phyloP scores from a whole-genome alignment of 352 stramenopile genomes.

The Phytophthora crassamura region DNA sequence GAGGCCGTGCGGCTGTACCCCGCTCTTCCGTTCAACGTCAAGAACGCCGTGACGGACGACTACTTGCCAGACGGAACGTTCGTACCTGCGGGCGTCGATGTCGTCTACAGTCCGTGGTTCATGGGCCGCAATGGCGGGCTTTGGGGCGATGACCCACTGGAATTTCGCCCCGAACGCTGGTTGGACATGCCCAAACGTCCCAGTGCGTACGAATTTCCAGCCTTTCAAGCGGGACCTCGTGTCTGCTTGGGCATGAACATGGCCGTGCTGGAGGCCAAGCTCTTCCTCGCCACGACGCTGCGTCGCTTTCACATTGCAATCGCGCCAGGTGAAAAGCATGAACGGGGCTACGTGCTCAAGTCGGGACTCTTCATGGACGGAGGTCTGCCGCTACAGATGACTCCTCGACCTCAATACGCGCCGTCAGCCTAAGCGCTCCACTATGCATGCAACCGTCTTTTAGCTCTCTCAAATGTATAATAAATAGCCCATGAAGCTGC shows the following conservation, averaged over 20 bases:
- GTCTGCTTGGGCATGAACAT: slow-evolving; percentile 81
- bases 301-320: slow-evolving; percentile 56
- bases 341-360: slow-evolving; percentile 63
- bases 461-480: too few species aligned
- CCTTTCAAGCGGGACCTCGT: slow-evolving; percentile 73
- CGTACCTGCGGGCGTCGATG: slow-evolving; percentile 61
- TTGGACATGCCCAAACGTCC: slow-evolving; percentile 65
- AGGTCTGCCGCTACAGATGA: slow-evolving; percentile 57
- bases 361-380: slow-evolving; percentile 61
- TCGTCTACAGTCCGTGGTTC: slow-evolving; percentile 79
- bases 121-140: slow-evolving; percentile 68
- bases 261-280: slow-evolving; percentile 68
- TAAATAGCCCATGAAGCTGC: too few species aligned
- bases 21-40: slow-evolving; percentile 79
- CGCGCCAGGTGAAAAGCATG: slow-evolving; percentile 37
- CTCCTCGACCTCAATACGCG: slow-evolving; percentile 19
- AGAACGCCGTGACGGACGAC: slow-evolving; percentile 68
- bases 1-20: slow-evolving; percentile 82
- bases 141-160: slow-evolving; percentile 58
- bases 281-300: slow-evolving; percentile 62
- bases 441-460: too few species aligned
- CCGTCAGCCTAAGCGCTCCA: slow-evolving; percentile 1
- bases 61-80: slow-evolving; percentile 75
- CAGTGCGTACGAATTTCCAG: slow-evolving; percentile 72
- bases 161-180: slow-evolving; percentile 76